Percentiles rank a stretch among this genome's conserved stretches.
phyloP scores from a whole-genome alignment of 495 filamentous ascomycete genomes.

The Opeltia flavorubescens region DNA sequence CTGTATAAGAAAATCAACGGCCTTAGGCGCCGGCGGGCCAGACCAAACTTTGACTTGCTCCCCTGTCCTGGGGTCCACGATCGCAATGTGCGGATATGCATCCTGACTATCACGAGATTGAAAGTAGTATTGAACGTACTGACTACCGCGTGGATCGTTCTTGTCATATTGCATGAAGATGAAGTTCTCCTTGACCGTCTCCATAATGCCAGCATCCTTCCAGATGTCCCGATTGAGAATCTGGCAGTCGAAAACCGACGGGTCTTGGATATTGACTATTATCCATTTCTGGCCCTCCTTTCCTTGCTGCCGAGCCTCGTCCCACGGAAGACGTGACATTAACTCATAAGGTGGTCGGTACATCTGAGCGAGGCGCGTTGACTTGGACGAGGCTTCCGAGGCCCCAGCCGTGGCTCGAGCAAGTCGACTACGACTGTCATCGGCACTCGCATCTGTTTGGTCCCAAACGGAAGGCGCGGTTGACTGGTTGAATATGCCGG shows the following conservation, averaged over 20 bases:
- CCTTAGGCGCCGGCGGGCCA: constrained; percentile 58
- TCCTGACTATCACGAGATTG: constrained; percentile 53
- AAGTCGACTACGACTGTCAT: constrained; percentile 34
- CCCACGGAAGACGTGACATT: constrained; percentile 61
- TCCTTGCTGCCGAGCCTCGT: constrained; percentile 67
- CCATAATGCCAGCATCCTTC: constrained; percentile 66
- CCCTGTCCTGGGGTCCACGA: constrained; percentile 88
- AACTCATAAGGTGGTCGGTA: constrained; percentile 84
- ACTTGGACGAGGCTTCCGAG: constrained; percentile 55
- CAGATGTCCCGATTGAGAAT: constrained; percentile 86
- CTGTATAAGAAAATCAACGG: constrained; percentile 75
- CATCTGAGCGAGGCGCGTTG: constrained; percentile 68
- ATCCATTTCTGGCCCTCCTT: constrained; percentile 86
- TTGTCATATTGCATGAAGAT: constrained; percentile 88
- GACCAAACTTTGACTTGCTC: constrained; percentile 97
- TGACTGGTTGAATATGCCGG: constrained; percentile 82
- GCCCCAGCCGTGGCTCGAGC: constrained; percentile 57
- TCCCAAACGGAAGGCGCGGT: constrained; percentile 57
- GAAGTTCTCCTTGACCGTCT: constrained; percentile 80
- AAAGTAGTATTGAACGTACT: constrained; percentile 88
- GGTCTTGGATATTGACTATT: constrained; percentile 86
- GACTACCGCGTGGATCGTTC: constrained; percentile 54
- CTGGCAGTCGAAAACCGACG: constrained; percentile 83
- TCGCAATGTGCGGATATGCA: constrained; percentile 87
- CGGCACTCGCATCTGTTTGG: constrained; percentile 29